A percentile compares a stretch with the other conserved stretches of the same genome.
These are phyloP conservation scores for Sorghum bicolor DNA, from an alignment of 176 grass and related monocot genomes.

Conservation along the genomic window DNA sequence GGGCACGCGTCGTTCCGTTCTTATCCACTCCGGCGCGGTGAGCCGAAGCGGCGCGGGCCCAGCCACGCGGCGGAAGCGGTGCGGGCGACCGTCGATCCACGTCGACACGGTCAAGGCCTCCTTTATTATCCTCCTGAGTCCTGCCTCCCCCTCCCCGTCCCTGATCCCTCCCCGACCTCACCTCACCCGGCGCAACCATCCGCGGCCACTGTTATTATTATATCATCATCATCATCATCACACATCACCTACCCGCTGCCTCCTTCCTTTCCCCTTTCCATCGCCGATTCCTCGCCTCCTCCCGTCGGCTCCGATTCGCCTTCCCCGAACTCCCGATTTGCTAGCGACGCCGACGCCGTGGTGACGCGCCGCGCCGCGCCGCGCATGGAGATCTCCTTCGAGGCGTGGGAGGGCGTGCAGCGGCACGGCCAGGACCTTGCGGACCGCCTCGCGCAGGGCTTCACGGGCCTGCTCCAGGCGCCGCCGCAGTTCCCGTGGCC, in stretches of 20 bases:
- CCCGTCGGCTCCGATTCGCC: neutral
- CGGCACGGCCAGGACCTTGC: conserved; percentile 91
- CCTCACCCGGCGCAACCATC: neutral
- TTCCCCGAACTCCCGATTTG: neutral
- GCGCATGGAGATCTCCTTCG: conserved; percentile 85
- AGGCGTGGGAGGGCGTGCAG: conserved; percentile 97
- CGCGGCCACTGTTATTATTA: conserved; percentile 32
- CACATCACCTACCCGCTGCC: neutral
- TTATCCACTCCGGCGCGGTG: conserved; percentile 44
- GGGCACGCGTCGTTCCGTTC: conserved; percentile 14
- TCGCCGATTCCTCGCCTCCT: neutral
- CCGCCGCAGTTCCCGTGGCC: conserved; percentile 78
- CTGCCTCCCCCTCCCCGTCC: neutral
- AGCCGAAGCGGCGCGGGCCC: conserved; percentile 27
- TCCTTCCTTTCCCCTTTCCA: neutral
- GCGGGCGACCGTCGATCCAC: conserved; percentile 24
- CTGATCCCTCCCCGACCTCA: neutral
- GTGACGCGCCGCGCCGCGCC: neutral
- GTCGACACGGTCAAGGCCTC: conserved; percentile 30
- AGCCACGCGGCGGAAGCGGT: conserved; percentile 32
- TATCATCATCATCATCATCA: neutral
- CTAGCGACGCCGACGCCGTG: neutral
- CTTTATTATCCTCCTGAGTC: neutral
- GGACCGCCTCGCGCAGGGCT: conserved; percentile 87
- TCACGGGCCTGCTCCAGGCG: conserved; percentile 88